Conservation (phyloP, 768 basidiomycete genomes). For the Coprinopsis sp. region DNA sequence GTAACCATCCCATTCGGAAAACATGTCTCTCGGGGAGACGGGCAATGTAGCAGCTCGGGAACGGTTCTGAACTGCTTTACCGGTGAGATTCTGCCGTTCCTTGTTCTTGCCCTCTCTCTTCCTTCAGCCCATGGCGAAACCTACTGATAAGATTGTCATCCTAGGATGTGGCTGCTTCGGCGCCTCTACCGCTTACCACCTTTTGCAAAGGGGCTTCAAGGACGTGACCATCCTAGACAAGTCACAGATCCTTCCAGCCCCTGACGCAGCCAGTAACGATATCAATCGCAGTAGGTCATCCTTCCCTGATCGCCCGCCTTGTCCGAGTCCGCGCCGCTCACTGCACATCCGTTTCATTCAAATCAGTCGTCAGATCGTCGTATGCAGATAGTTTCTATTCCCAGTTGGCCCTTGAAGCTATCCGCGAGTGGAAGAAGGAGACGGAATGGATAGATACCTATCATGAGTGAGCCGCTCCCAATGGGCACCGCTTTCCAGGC, state of each 20-base stretch:
- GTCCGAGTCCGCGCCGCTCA: not conserved
- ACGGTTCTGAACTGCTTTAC: no score
- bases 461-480: conserved; percentile 61
- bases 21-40: no score
- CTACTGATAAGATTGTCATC: conserved; percentile 45
- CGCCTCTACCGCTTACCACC: conserved; percentile 77
- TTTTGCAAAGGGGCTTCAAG: conserved; percentile 63
- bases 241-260: conserved; percentile 63
- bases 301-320: not conserved
- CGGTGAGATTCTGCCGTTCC: no score
- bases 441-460: conserved; percentile 69
- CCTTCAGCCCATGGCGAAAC: not conserved
- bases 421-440: conserved; percentile 65
- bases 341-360: no score
- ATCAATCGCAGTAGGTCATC: conserved; percentile 41
- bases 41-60: no score
- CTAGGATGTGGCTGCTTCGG: conserved; percentile 86
- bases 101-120: no score
- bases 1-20: no score
- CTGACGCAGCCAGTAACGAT: conserved; percentile 71
- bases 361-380: conserved; percentile 68
- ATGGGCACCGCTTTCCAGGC: conserved; percentile 11
- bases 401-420: conserved; percentile 70
- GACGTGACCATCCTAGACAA: conserved; percentile 76
- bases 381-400: conserved; percentile 70